phyloP scores from a whole-genome alignment of 345 rosid species.

The Moringa oleifera region DNA sequence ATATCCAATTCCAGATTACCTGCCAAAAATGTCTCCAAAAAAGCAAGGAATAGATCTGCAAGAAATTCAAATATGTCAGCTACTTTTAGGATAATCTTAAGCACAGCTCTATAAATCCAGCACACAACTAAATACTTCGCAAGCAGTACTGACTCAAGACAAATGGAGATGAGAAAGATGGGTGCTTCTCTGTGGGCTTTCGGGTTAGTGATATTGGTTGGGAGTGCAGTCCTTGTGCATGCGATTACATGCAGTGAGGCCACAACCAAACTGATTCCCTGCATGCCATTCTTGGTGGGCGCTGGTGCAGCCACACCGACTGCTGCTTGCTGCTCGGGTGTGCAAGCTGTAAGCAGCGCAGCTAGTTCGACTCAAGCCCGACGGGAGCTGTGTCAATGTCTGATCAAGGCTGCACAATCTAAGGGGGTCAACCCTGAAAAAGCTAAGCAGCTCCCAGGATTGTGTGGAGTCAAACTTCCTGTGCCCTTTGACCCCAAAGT shows the following conservation, averaged over 20 bases:
- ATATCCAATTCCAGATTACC: too few species aligned
- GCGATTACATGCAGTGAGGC: not conserved
- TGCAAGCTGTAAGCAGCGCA: slow-evolving; percentile 1
- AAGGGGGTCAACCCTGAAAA: slow-evolving; percentile 13
- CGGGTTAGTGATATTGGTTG: not conserved
- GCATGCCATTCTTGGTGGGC: slow-evolving; percentile 4
- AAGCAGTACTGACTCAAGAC: not conserved
- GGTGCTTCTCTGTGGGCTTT: not conserved
- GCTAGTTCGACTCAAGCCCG: slow-evolving; percentile 15
- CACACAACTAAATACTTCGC: too few species aligned
- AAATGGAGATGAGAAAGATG: slow-evolving; percentile 7
- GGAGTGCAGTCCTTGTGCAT: not conserved
- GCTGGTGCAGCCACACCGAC: not conserved
- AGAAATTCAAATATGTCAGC: too few species aligned
- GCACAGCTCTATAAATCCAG: too few species aligned
- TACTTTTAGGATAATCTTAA: too few species aligned
- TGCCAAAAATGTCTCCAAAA: too few species aligned
- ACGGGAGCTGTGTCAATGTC: slow-evolving; percentile 17
- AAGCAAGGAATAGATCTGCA: too few species aligned
- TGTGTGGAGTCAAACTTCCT: slow-evolving; percentile 14
- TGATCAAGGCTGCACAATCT: slow-evolving; percentile 7
- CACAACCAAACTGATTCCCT: slow-evolving; percentile 1
- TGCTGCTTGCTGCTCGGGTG: slow-evolving; percentile 2
- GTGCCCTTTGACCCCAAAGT: slow-evolving; percentile 23
- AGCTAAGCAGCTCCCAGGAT: slow-evolving; percentile 19